These are phyloP conservation scores for Rhodotorula diobovata DNA, from an alignment of 768 basidiomycete genomes.

Conservation along the genomic window DNA sequence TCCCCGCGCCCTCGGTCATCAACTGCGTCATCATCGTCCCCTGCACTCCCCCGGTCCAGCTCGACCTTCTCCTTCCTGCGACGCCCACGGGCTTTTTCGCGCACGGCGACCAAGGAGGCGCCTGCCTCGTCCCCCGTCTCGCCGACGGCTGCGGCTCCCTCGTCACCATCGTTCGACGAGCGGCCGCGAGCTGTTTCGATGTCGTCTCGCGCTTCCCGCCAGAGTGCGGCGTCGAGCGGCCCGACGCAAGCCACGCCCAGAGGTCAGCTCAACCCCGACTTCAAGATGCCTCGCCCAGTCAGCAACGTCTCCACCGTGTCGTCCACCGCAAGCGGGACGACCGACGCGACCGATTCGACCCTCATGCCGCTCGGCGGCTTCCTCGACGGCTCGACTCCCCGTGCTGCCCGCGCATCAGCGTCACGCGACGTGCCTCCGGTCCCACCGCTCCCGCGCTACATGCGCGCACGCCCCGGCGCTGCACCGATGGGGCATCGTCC, in stretches of 20 bases:
- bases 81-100: slow-evolving; percentile 11
- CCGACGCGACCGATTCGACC: neutral
- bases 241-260: neutral
- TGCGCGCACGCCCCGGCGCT: neutral
- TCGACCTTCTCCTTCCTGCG: slow-evolving; percentile 14
- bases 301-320: slow-evolving; percentile 4
- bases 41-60: neutral
- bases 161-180: neutral
- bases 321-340: neutral
- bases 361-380: neutral
- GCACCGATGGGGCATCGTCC: slow-evolving; percentile 14
- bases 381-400: neutral
- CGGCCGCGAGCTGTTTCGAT: neutral
- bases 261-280: slow-evolving; percentile 19
- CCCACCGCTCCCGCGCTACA: neutral
- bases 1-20: neutral
- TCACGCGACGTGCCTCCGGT: neutral
- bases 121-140: neutral
- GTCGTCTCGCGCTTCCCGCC: neutral
- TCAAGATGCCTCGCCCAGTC: slow-evolving; percentile 18
- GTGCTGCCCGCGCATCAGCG: neutral
- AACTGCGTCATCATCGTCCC: neutral
- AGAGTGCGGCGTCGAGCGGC: neutral
- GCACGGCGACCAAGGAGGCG: neutral
- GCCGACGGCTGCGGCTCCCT: neutral